These are phyloP conservation scores for Apiotrichum akiyoshidainum DNA, from an alignment of 1,284 basidiomycete genomes.

Conservation along the genomic window DNA sequence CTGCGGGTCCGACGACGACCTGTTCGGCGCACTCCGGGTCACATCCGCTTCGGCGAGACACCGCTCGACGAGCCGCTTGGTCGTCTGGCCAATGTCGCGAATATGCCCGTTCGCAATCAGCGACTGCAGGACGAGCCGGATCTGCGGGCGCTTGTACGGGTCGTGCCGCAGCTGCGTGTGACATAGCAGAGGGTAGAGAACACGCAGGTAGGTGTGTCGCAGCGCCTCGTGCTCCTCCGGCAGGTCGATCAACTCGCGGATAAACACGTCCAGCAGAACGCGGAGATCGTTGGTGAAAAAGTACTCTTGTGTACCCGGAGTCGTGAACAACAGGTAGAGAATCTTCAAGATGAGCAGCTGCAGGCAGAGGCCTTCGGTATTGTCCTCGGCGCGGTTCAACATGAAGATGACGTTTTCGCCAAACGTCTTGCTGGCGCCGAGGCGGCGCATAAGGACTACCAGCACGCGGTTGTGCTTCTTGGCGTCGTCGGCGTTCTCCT, in stretches of 20 bases:
- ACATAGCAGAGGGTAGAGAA: conserved; percentile 89
- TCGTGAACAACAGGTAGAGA: conserved; percentile 91
- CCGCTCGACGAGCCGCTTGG: conserved; percentile 83
- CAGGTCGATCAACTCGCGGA: conserved; percentile 83
- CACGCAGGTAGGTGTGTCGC: conserved; percentile 93
- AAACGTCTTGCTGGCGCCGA: conserved; percentile 86
- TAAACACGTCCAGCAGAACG: conserved; percentile 93
- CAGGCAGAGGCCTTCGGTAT: conserved; percentile 87
- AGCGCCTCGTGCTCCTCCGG: conserved; percentile 94
- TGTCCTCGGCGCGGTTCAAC: conserved; percentile 86
- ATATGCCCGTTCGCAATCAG: conserved; percentile 72
- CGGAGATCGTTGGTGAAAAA: conserved; percentile 98
- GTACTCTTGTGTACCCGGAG: conserved; percentile 86
- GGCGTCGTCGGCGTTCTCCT: conserved; percentile 39
- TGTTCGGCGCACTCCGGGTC: not conserved
- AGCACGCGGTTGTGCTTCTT: conserved; percentile 70
- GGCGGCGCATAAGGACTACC: conserved; percentile 72
- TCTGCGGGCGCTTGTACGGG: conserved; percentile 89
- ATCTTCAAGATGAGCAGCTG: conserved; percentile 92
- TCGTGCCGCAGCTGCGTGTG: conserved; percentile 83
- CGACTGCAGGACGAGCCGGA: conserved; percentile 76
- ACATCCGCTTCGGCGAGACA: conserved; percentile 58
- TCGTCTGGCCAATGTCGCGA: conserved; percentile 78
- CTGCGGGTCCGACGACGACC: not conserved
- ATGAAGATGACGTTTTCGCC: conserved; percentile 99